Conservation (phyloP, 495 filamentous ascomycete species). For the Patellaria atrata region DNA sequence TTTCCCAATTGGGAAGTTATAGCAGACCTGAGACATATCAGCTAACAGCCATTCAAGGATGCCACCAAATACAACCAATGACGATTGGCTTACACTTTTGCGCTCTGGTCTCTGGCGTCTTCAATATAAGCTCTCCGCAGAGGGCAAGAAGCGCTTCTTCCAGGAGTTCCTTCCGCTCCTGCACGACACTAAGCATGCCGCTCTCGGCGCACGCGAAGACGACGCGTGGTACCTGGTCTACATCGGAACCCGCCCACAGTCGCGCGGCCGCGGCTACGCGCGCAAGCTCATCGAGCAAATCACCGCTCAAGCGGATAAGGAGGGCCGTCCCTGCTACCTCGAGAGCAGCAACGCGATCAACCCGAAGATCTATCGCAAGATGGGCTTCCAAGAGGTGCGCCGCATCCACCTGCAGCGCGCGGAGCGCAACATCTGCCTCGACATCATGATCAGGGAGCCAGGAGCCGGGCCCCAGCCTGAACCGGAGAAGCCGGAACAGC, state of each 20-base stretch:
- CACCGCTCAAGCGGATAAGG: slow-evolving; percentile 47
- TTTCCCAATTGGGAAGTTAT: not conserved
- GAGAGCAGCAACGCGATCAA: slow-evolving; percentile 58
- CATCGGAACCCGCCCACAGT: slow-evolving; percentile 52
- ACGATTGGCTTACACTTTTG: slow-evolving; percentile 53
- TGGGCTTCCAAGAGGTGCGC: slow-evolving; percentile 47
- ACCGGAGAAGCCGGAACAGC: not conserved
- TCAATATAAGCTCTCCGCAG: slow-evolving; percentile 51
- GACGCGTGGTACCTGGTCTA: slow-evolving; percentile 64
- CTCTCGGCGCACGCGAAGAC: slow-evolving; percentile 48
- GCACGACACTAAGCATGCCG: slow-evolving; percentile 51
- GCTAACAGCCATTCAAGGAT: slow-evolving; percentile 38
- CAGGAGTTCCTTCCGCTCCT: slow-evolving; percentile 62
- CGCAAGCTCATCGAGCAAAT: slow-evolving; percentile 52
- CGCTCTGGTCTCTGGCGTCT: slow-evolving; percentile 60
- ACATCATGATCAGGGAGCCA: slow-evolving; percentile 66
- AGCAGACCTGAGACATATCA: not conserved
- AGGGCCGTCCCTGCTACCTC: slow-evolving; percentile 52
- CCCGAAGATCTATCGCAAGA: slow-evolving; percentile 50
- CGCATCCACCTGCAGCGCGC: slow-evolving; percentile 46
- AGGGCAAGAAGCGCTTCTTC: slow-evolving; percentile 60
- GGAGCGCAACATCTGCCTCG: slow-evolving; percentile 46
- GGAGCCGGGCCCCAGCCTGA: not conserved
- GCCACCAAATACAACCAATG: slow-evolving; percentile 59
- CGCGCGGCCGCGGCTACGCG: slow-evolving; percentile 54